Conservation (phyloP, 2,329 filamentous ascomycete genomes). For the Epichloe typhina region DNA sequence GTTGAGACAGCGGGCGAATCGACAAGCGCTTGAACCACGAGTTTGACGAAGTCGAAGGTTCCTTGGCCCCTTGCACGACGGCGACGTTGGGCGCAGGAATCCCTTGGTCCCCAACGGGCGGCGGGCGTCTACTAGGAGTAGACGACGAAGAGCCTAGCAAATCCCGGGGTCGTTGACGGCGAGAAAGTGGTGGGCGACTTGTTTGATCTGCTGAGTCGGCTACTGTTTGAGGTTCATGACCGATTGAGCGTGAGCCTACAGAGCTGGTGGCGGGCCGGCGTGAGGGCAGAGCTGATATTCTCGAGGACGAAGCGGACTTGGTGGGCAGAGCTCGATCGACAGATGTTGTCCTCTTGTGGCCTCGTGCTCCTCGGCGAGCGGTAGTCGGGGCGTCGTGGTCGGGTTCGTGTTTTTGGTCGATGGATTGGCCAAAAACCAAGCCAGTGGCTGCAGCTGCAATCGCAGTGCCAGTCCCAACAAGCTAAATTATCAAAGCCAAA, state of each 20-base stretch:
- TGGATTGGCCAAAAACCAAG: slow-evolving; percentile 43
- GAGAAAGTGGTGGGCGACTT: slow-evolving; percentile 23
- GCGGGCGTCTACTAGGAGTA: slow-evolving; percentile 27
- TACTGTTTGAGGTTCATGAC: slow-evolving; percentile 9
- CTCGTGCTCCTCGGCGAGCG: slow-evolving; percentile 5
- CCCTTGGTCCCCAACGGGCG: slow-evolving; percentile 17
- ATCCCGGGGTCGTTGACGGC: slow-evolving; percentile 23
- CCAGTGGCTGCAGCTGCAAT: slow-evolving; percentile 47
- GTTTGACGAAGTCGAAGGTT: slow-evolving; percentile 47
- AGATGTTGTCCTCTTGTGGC: slow-evolving; percentile 19
- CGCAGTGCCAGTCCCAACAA: slow-evolving; percentile 48
- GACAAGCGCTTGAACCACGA: slow-evolving; percentile 66
- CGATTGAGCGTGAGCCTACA: neutral
- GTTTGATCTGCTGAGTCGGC: slow-evolving; percentile 18
- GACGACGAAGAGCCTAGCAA: slow-evolving; percentile 29
- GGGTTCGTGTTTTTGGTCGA: slow-evolving; percentile 23
- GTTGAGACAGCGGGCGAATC: slow-evolving; percentile 49
- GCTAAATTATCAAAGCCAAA: slow-evolving; percentile 25
- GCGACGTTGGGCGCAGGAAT: slow-evolving; percentile 3
- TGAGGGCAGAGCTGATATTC: slow-evolving; percentile 1
- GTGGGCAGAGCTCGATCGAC: slow-evolving; percentile 20
- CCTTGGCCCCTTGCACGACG: slow-evolving; percentile 33
- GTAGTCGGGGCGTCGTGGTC: slow-evolving; percentile 12
- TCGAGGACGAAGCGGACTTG: neutral
- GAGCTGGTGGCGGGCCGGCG: slow-evolving; percentile 6